Conservation (phyloP, 176 grass and related monocot genomes). For the Saccharum officinarum region DNA sequence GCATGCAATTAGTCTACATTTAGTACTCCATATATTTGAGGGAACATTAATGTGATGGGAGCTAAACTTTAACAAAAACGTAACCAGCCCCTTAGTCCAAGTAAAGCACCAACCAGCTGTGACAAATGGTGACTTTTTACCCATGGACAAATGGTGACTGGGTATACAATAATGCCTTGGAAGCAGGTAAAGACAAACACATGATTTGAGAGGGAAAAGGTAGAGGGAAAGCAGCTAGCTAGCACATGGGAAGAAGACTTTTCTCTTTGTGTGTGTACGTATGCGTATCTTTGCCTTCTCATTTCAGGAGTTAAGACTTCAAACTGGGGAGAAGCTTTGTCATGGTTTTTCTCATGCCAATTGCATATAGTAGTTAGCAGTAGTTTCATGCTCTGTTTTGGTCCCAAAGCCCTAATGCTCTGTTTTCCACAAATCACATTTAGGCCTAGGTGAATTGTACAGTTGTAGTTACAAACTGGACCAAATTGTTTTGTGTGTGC, state of each 20-base stretch:
- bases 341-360: background rate
- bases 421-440: background rate
- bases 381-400: background rate
- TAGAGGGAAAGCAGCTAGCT: slow-evolving; percentile 18
- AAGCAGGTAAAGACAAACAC: slow-evolving; percentile 50
- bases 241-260: slow-evolving; percentile 38
- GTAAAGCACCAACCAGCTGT: slow-evolving; percentile 14
- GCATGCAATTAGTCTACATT: too few relatives aligned
- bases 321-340: background rate
- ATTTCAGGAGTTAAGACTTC: background rate
- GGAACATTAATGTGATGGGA: too few relatives aligned
- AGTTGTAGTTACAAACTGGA: too few relatives aligned
- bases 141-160: slow-evolving; percentile 14
- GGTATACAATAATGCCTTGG: slow-evolving; percentile 32
- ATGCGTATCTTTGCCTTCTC: background rate
- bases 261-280: too few relatives aligned
- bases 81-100: too few relatives aligned
- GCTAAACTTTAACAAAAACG: too few relatives aligned
- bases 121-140: too few relatives aligned
- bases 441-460: background rate
- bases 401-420: background rate
- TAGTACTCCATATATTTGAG: too few relatives aligned
- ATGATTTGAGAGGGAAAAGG: slow-evolving; percentile 43
- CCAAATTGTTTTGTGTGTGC: background rate
- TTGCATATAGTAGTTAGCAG: background rate